Percentiles rank a stretch among this genome's conserved stretches.
phyloP scores from a whole-genome alignment of 192 early-diverging fungal species.

The Rhizoclosmatium sp. region DNA sequence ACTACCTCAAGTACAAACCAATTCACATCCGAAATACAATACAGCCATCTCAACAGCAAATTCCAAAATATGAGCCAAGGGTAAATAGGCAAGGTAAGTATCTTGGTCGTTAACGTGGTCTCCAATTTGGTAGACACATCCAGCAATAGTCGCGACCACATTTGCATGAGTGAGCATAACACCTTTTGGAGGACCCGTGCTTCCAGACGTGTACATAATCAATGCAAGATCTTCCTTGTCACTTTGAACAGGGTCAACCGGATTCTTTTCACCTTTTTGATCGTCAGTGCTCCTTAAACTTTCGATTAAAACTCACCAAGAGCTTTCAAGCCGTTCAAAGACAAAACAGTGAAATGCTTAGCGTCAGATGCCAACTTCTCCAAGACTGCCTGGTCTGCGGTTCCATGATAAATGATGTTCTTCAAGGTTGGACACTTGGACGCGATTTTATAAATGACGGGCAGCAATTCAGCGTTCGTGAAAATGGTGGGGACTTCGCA shows the following conservation, averaged over 20 bases:
- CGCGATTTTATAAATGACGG: slow-evolving; percentile 67
- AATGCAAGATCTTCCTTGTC: slow-evolving; percentile 70
- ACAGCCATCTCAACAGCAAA: slow-evolving; percentile 83
- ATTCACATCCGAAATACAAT: slow-evolving; percentile 42
- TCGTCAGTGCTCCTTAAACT: slow-evolving; percentile 44
- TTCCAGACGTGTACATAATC: slow-evolving; percentile 88
- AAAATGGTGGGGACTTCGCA: slow-evolving; percentile 75
- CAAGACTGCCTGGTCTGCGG: slow-evolving; percentile 39
- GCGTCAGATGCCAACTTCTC: slow-evolving; percentile 3
- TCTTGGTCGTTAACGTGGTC: slow-evolving; percentile 45
- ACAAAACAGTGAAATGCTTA: slow-evolving; percentile 14
- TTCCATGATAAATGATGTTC: slow-evolving; percentile 76
- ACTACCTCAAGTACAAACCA: background rate
- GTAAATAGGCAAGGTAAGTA: slow-evolving; percentile 69
- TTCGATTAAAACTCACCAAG: slow-evolving; percentile 70
- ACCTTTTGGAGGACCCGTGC: slow-evolving; percentile 85
- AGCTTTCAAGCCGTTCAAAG: slow-evolving; percentile 73
- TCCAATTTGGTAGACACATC: no score
- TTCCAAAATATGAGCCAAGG: slow-evolving; percentile 90
- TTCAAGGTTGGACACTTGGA: slow-evolving; percentile 66
- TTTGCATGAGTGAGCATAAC: slow-evolving; percentile 85
- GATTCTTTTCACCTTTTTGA: slow-evolving; percentile 56
- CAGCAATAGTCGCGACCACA: slow-evolving; percentile 63
- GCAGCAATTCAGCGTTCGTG: slow-evolving; percentile 76
- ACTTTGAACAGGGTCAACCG: slow-evolving; percentile 64